Evolutionary conservation across 208 protist genomes (phyloP).

Genomic region (Trypanosoma grayi): DNA sequence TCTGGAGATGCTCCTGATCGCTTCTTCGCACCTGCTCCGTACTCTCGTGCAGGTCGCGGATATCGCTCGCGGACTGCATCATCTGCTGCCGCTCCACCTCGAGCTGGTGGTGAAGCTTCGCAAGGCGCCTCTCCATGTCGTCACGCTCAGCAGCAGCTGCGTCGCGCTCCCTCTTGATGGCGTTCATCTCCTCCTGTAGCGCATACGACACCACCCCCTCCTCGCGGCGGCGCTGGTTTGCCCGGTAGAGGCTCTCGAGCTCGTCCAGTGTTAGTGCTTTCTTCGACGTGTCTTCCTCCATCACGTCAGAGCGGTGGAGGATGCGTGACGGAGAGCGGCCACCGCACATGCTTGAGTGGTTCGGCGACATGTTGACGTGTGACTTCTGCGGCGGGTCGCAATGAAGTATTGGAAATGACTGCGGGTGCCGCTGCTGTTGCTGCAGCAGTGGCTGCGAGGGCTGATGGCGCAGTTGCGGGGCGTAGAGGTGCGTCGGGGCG

Average conservation of each 20-base stretch:
- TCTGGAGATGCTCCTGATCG: slow-evolving; percentile 10
- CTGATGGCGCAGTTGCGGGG: not conserved
- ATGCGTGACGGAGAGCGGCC: not conserved
- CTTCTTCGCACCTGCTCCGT: slow-evolving; percentile 4
- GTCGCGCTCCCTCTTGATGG: slow-evolving; percentile 3
- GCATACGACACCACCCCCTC: not conserved
- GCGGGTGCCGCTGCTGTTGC: too few species aligned
- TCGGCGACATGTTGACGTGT: too few species aligned
- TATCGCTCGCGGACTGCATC: slow-evolving; percentile 31
- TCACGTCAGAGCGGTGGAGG: not conserved
- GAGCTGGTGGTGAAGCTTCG: slow-evolving; percentile 16
- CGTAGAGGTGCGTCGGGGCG: slow-evolving; percentile 20
- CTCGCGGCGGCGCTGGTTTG: not conserved
- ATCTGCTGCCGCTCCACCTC: slow-evolving; percentile 26
- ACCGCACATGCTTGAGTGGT: not conserved
- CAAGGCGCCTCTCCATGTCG: slow-evolving; percentile 17
- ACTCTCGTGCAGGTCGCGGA: slow-evolving; percentile 30
- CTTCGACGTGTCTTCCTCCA: slow-evolving; percentile 9
- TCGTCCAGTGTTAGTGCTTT: slow-evolving; percentile 21
- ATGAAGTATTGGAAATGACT: too few species aligned
- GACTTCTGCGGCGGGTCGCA: too few species aligned
- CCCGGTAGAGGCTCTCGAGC: slow-evolving; percentile 6
- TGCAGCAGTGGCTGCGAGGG: too few species aligned
- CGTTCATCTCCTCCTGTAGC: slow-evolving; percentile 1
- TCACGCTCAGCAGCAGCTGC: not conserved